Evolutionary conservation across 169 alveolate genomes (phyloP).

Genomic region (Cryptosporidium tyzzeri): DNA sequence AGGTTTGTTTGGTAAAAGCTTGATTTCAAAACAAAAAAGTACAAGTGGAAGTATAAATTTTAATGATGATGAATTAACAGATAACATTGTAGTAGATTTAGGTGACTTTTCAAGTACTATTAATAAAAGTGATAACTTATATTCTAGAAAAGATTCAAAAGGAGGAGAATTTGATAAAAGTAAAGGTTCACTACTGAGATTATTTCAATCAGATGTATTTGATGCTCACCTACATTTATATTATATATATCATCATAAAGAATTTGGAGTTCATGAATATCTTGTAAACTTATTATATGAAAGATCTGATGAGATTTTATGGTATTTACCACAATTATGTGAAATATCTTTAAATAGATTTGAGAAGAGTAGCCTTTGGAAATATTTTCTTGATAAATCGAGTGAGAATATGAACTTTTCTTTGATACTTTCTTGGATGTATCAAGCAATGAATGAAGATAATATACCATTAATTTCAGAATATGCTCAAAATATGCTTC

Average conservation of each 20-base stretch:
- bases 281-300: conserved; percentile 88
- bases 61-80: not conserved
- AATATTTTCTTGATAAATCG: conserved; percentile 84
- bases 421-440: conserved; percentile 88
- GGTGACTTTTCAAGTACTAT: conserved; percentile 45
- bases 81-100: conserved; percentile 3
- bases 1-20: conserved; percentile 41
- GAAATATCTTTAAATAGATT: conserved; percentile 68
- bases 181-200: conserved; percentile 87
- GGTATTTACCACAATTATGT: conserved; percentile 87
- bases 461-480: conserved; percentile 77
- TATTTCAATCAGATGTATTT: conserved; percentile 90
- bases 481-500: conserved; percentile 87
- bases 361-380: conserved; percentile 68
- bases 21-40: conserved; percentile 1
- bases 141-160: not conserved
- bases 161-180: conserved; percentile 11
- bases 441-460: conserved; percentile 87
- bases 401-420: conserved; percentile 90
- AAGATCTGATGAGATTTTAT: conserved; percentile 84
- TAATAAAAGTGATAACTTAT: not conserved
- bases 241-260: conserved; percentile 88
- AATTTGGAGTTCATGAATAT: conserved; percentile 91
- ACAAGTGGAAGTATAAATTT: not conserved
- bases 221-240: conserved; percentile 90